Evolutionary conservation across 345 rosid genomes (phyloP).

Genomic region (Camelina hispida): DNA sequence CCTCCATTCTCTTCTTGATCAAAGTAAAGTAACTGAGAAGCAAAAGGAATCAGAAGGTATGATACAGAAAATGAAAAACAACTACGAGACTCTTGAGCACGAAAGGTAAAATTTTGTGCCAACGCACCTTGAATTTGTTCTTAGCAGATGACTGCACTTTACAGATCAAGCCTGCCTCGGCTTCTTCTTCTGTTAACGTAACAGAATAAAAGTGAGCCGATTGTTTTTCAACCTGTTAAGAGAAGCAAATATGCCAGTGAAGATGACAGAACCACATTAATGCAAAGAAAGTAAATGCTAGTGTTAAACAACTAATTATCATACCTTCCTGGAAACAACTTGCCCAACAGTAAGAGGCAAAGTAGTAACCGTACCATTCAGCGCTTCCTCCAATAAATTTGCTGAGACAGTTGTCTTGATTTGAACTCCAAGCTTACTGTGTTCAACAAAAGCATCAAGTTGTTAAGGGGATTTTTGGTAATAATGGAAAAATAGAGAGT

Average conservation of each 20-base stretch:
- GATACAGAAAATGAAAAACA: neutral
- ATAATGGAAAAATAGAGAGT: slow-evolving; percentile 14
- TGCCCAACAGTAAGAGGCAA: slow-evolving; percentile 64
- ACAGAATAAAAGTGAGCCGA: slow-evolving; percentile 94
- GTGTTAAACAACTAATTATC: slow-evolving; percentile 13
- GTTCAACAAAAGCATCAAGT: neutral
- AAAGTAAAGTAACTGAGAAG: slow-evolving; percentile 80
- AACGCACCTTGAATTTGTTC: slow-evolving; percentile 93
- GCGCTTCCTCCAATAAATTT: slow-evolving; percentile 83
- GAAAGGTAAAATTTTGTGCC: slow-evolving; percentile 2
- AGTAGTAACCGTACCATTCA: slow-evolving; percentile 68
- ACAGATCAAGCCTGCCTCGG: slow-evolving; percentile 79
- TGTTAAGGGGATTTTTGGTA: neutral
- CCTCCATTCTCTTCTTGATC: slow-evolving; percentile 79
- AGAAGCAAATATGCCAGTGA: slow-evolving; percentile 30
- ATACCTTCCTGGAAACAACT: slow-evolving; percentile 76
- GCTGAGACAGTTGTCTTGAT: slow-evolving; percentile 96
- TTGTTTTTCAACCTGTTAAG: slow-evolving; percentile 93
- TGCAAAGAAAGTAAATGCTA: neutral
- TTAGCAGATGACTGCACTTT: slow-evolving; percentile 85
- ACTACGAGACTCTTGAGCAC: neutral
- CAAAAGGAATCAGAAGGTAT: slow-evolving; percentile 10
- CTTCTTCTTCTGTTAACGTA: slow-evolving; percentile 83
- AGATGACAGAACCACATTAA: slow-evolving; percentile 30
- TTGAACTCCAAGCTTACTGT: slow-evolving; percentile 95